Evolutionary conservation across 495 filamentous ascomycete genomes (phyloP).

Genomic region (Annulohypoxylon nitens): DNA sequence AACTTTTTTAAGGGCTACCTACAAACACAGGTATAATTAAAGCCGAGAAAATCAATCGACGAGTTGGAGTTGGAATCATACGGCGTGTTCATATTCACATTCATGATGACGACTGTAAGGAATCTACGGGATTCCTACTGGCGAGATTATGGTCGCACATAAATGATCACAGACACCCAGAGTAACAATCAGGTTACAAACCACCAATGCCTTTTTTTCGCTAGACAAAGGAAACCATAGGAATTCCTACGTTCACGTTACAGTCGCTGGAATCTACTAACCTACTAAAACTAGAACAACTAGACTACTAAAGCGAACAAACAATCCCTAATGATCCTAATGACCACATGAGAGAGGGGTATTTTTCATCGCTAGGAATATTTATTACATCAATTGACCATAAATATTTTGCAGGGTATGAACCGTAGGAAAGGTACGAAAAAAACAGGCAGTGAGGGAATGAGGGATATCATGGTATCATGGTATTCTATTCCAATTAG

Average conservation of each 20-base stretch:
- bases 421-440: background rate
- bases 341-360: conserved; percentile 3
- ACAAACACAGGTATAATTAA: too few species aligned
- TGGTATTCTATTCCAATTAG: conserved; percentile 13
- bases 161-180: background rate
- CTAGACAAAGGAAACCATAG: conserved; percentile 8
- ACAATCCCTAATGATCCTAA: conserved; percentile 23
- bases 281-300: background rate
- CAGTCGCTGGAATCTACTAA: conserved; percentile 9
- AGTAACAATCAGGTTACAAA: conserved; percentile 14
- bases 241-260: conserved; percentile 3
- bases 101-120: conserved; percentile 16
- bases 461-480: conserved; percentile 25
- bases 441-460: background rate
- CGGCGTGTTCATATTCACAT: background rate
- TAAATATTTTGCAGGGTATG: conserved; percentile 18
- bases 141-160: conserved; percentile 28
- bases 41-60: too few species aligned
- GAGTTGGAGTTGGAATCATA: conserved; percentile 12
- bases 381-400: conserved; percentile 27
- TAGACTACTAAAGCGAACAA: conserved; percentile 16
- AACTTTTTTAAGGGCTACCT: too few species aligned
- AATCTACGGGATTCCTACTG: conserved; percentile 15
- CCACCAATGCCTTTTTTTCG: conserved; percentile 9
- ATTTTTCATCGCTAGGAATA: conserved; percentile 7